A percentile compares a stretch with the other conserved stretches of the same genome.
Conservation (phyloP, 352 stramenopile genomes). For the Phytopythium ostracodes region DNA sequence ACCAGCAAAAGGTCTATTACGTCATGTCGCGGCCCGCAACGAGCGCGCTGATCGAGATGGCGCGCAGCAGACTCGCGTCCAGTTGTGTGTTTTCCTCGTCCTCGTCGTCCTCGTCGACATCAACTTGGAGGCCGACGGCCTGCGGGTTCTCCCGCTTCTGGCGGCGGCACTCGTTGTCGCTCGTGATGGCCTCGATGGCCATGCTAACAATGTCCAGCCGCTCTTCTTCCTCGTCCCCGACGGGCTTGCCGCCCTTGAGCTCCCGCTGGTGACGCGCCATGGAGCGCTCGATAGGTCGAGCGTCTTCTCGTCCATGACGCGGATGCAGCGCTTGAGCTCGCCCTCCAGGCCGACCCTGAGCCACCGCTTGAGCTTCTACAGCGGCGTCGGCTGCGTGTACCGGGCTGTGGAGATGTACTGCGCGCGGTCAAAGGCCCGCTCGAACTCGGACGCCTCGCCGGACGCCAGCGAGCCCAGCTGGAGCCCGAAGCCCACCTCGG, state of each 20-base stretch:
- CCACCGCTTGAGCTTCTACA: slow-evolving; percentile 25
- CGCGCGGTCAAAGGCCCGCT: slow-evolving; percentile 30
- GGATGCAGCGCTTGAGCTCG: slow-evolving; percentile 22
- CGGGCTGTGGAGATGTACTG: slow-evolving; percentile 19
- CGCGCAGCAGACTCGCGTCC: slow-evolving; percentile 4
- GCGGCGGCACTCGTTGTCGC: slow-evolving; percentile 4
- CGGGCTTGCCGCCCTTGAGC: neutral
- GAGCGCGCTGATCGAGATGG: slow-evolving; percentile 9
- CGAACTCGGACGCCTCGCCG: slow-evolving; percentile 3
- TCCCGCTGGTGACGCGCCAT: slow-evolving; percentile 10
- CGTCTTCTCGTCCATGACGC: slow-evolving; percentile 32
- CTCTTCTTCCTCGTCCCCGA: neutral
- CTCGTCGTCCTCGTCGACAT: neutral
- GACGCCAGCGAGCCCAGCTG: slow-evolving; percentile 25
- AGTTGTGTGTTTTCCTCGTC: slow-evolving; percentile 1
- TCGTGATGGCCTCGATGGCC: slow-evolving; percentile 7
- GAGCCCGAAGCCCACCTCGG: slow-evolving; percentile 23
- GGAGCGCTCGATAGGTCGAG: slow-evolving; percentile 30
- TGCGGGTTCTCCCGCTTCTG: neutral
- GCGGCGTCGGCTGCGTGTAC: slow-evolving; percentile 10
- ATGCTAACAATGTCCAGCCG: slow-evolving; percentile 11
- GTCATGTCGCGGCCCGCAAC: slow-evolving; percentile 10
- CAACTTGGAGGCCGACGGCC: neutral
- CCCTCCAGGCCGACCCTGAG: slow-evolving; percentile 23
- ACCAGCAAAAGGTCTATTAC: slow-evolving; percentile 40